Base-by-base conservation (phyloP, 257 asterid species). In the Capsicum rhomboideum region DNA sequence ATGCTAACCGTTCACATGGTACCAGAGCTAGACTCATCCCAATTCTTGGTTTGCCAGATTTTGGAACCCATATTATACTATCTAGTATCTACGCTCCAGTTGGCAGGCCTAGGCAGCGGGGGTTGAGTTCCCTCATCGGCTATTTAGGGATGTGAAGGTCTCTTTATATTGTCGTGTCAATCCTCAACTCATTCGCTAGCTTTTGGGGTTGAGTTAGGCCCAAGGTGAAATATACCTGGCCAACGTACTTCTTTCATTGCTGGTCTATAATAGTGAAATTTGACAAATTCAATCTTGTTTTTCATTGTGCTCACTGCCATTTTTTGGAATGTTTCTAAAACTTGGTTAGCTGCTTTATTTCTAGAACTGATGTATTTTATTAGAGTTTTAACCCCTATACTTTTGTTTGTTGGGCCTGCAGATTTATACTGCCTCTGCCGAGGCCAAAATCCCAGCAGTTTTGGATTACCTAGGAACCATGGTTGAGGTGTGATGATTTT, bases 381-480 rank as follows among this genome's bases (percentile, higher is more conserved):
- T 31, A 58, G 56, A 77, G 79, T 52, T 84, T 49, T 75, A 67
- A 84, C 40, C 53, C 63, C 79, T 68, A 67, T 21, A 16, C 74
- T 34, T 34, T 61, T 86, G 53, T 17, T 82, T 31, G 40, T 68
- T 50, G 81, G 49, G 77, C 66, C 4, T 88, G 86, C 90, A 94
- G 98, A 91, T 96, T 71, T 96, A 93, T 83, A 91, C 89, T 42
- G 93, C 91, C 31, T 96, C 99, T 86, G 97, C 93, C 16, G 97
- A 91, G 88, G 99, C 92, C 77, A 94, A 96, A 91, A 93, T 96
- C 84, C 94, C 97, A 66, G 97, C 98, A 46, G 98, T 94, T 87
- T 91, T 91, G 85, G 98, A 94, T 87, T 96, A 96, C 94, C 86
- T 96, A 84, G 98, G 92, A 86, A 94, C 98, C 85, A 83, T 96